A percentile compares a stretch with the other conserved stretches of the same genome.
phyloP scores from a whole-genome alignment of 2,329 filamentous ascomycete species.

The Pseudocercospora vitis region DNA sequence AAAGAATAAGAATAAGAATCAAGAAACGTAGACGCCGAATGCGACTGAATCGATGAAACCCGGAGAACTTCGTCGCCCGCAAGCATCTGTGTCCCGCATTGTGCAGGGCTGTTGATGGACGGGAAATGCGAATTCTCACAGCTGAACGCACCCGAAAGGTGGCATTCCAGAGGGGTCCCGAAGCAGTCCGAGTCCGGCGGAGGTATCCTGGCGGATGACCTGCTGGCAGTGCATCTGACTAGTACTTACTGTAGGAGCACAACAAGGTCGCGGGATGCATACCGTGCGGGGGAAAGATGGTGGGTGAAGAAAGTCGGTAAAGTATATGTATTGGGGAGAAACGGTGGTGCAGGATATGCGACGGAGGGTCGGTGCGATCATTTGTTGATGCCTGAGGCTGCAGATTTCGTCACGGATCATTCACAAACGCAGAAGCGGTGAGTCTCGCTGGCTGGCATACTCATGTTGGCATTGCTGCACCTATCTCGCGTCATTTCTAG shows the following conservation, averaged over 20 bases:
- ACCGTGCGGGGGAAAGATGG: background rate
- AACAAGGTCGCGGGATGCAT: background rate
- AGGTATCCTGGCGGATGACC: background rate
- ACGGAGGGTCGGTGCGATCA: too few relatives aligned
- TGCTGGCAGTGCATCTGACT: background rate
- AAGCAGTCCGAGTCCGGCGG: background rate
- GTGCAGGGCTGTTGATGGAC: background rate
- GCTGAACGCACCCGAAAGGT: background rate
- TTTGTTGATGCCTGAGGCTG: too few relatives aligned
- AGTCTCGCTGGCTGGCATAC: background rate
- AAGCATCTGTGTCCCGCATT: background rate
- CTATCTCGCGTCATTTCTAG: background rate
- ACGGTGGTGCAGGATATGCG: too few relatives aligned
- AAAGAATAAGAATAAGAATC: too few relatives aligned
- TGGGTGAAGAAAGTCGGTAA: background rate
- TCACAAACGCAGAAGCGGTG: background rate
- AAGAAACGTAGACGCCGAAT: background rate
- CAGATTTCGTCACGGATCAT: too few relatives aligned
- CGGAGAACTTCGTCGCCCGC: background rate
- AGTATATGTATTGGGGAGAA: background rate
- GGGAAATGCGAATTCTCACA: background rate
- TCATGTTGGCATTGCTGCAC: slow-evolving; percentile 1
- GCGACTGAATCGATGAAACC: background rate
- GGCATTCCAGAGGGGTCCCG: slow-evolving; percentile 1
- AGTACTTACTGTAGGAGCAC: background rate